Evolutionary conservation across 805 yeast species (phyloP).

Genomic region (Saccharomycopsis sp.): DNA sequence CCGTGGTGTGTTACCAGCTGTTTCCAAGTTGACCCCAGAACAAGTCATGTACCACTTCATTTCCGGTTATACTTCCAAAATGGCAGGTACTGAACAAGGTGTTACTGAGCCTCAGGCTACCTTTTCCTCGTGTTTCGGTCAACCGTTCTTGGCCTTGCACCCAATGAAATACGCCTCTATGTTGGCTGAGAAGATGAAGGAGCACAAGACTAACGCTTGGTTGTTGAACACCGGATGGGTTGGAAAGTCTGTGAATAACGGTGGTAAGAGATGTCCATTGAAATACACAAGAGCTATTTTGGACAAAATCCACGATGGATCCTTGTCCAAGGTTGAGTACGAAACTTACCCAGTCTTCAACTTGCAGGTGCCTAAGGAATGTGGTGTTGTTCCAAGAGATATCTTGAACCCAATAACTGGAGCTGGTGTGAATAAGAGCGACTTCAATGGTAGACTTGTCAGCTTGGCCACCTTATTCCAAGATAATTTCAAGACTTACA

Average conservation of each 20-base stretch:
- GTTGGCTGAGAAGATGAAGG: conserved; percentile 83
- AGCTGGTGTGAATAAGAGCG: conserved; percentile 43
- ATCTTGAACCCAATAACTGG: conserved; percentile 79
- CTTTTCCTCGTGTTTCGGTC: conserved; percentile 98
- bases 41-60: conserved; percentile 99
- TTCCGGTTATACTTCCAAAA: conserved; percentile 97
- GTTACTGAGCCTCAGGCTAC: conserved; percentile 97
- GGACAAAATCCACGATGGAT: conserved; percentile 91
- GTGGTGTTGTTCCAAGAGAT: conserved; percentile 70
- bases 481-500: conserved; percentile 82
- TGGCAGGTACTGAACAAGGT: conserved; percentile 99
- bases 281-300: conserved; percentile 95
- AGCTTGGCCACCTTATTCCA: conserved; percentile 66
- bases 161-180: conserved; percentile 98
- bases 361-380: conserved; percentile 76
- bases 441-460: conserved; percentile 7
- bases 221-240: conserved; percentile 98
- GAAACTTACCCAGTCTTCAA: conserved; percentile 84
- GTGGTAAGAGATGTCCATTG: conserved; percentile 96
- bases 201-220: conserved; percentile 92
- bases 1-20: conserved; percentile 96
- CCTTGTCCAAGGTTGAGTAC: conserved; percentile 68
- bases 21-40: conserved; percentile 84
- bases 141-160: conserved; percentile 95
- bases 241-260: conserved; percentile 84